Percentiles rank a stretch among this genome's conserved stretches.
These are phyloP conservation scores for Sporothrix phasma DNA, from an alignment of 2,329 filamentous ascomycete species.

Conservation along the genomic window DNA sequence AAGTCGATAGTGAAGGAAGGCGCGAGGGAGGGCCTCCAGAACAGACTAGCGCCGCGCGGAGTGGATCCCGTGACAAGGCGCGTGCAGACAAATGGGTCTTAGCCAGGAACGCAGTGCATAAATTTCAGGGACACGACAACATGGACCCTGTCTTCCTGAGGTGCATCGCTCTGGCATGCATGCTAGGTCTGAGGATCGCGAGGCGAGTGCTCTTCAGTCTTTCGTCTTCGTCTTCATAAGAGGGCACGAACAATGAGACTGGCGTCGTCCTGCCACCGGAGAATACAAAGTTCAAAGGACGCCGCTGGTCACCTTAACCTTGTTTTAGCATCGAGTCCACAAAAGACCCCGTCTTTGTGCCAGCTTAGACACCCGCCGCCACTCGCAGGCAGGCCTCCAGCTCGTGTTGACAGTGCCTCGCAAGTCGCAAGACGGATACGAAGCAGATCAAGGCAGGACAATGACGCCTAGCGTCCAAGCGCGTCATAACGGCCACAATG, in stretches of 20 bases:
- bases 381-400: not conserved
- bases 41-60: slow-evolving; percentile 5
- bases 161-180: not conserved
- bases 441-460: not conserved
- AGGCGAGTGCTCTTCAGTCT: no score
- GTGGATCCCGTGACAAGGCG: slow-evolving; percentile 8
- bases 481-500: not conserved
- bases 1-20: not conserved
- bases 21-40: slow-evolving; percentile 3
- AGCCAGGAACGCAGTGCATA: slow-evolving; percentile 5
- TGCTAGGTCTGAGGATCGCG: not conserved
- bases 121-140: slow-evolving; percentile 1
- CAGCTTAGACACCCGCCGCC: not conserved
- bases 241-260: no score
- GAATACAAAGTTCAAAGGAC: not conserved
- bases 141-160: not conserved
- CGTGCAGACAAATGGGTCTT: not conserved
- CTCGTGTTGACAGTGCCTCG: not conserved
- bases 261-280: not conserved
- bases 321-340: not conserved
- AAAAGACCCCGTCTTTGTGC: not conserved
- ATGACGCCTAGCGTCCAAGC: not conserved
- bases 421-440: not conserved
- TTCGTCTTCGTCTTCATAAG: no score
- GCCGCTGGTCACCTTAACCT: not conserved